Conservation (phyloP, 1,284 basidiomycete genomes). For the Cystobasidiaceae sp. region DNA sequence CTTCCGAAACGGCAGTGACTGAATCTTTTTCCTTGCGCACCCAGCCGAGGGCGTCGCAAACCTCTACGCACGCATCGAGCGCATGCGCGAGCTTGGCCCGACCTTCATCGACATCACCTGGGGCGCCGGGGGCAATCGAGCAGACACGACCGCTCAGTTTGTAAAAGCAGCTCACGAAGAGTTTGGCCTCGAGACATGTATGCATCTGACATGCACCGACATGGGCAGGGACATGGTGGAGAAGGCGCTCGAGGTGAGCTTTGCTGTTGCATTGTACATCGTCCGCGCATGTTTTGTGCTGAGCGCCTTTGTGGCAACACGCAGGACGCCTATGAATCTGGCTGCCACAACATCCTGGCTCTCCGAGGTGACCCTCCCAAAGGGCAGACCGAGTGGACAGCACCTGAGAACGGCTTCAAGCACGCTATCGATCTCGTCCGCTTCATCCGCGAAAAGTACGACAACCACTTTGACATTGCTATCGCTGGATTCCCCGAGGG, state of each 20-base stretch:
- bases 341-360: slow-evolving; percentile 86
- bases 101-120: slow-evolving; percentile 53
- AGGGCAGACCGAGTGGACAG: slow-evolving; percentile 86
- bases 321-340: slow-evolving; percentile 71
- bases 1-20: neutral
- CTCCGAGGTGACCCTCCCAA: slow-evolving; percentile 90
- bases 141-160: slow-evolving; percentile 58
- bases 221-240: slow-evolving; percentile 86
- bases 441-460: slow-evolving; percentile 83
- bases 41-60: slow-evolving; percentile 77
- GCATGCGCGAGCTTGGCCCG: slow-evolving; percentile 90
- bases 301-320: slow-evolving; percentile 11
- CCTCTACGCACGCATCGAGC: slow-evolving; percentile 92
- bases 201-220: slow-evolving; percentile 98
- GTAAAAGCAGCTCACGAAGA: slow-evolving; percentile 86
- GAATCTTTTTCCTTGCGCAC: neutral
- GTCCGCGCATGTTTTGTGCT: neutral
- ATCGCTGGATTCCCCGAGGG: slow-evolving; percentile 86
- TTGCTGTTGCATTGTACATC: neutral
- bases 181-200: slow-evolving; percentile 76
- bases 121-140: slow-evolving; percentile 50
- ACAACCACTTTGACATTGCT: slow-evolving; percentile 82
- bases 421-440: slow-evolving; percentile 84
- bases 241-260: slow-evolving; percentile 65
- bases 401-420: slow-evolving; percentile 76